phyloP scores from a whole-genome alignment of 1,284 basidiomycete species.

The Trichosporon faecale region DNA sequence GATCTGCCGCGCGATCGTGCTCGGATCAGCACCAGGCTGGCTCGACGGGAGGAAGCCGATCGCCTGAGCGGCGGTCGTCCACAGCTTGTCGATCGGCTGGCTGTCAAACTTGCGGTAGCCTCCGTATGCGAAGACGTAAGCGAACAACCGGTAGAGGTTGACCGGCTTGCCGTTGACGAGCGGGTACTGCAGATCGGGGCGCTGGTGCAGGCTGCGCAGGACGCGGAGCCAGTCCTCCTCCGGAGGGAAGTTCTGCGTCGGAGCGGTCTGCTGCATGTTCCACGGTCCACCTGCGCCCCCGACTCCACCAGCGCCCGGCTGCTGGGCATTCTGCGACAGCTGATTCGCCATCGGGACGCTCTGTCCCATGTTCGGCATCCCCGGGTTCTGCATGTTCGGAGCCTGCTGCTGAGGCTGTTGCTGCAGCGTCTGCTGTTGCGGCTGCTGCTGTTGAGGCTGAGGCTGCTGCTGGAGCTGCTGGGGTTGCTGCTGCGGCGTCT shows the following conservation, averaged over 20 bases:
- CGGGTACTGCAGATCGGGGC: slow-evolving; percentile 21
- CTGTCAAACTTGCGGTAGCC: slow-evolving; percentile 24
- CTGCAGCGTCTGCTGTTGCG: neutral
- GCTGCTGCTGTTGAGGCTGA: neutral
- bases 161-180: slow-evolving; percentile 21
- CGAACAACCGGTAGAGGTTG: slow-evolving; percentile 24
- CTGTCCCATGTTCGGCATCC: slow-evolving; percentile 4
- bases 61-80: slow-evolving; percentile 15
- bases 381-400: neutral
- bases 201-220: slow-evolving; percentile 17
- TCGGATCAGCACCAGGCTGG: slow-evolving; percentile 9
- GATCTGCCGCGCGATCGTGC: slow-evolving; percentile 19
- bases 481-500: neutral
- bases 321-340: neutral
- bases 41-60: slow-evolving; percentile 16
- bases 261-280: neutral
- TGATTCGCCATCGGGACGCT: neutral
- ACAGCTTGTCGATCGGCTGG: slow-evolving; percentile 21
- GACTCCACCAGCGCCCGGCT: slow-evolving; percentile 2
- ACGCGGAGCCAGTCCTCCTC: slow-evolving; percentile 20
- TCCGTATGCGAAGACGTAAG: slow-evolving; percentile 19
- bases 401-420: slow-evolving; percentile 6
- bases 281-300: slow-evolving; percentile 10
- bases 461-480: neutral
- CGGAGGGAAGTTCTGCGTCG: slow-evolving; percentile 11